phyloP scores from a whole-genome alignment of 116 monocot species.

The Papilionanthe hybrid region DNA sequence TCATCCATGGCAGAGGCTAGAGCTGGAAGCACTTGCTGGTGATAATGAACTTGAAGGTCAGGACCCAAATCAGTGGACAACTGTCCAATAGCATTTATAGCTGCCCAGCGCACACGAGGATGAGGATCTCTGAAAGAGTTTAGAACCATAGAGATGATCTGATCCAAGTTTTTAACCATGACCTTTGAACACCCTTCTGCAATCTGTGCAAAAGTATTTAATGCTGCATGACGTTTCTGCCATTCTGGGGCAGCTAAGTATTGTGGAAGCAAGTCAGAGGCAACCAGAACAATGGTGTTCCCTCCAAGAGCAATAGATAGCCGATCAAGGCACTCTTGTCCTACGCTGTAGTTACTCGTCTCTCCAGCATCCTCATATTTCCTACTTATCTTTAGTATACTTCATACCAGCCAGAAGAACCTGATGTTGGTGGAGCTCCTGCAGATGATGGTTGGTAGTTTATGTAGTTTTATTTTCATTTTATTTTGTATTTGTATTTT shows the following conservation, averaged over 20 bases:
- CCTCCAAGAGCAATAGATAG: slow-evolving; percentile 87
- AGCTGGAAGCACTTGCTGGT: slow-evolving; percentile 69
- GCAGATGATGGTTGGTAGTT: too few relatives aligned
- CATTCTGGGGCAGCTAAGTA: slow-evolving; percentile 77
- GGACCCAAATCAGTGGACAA: slow-evolving; percentile 89
- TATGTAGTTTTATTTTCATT: too few relatives aligned
- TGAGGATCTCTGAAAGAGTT: slow-evolving; percentile 75
- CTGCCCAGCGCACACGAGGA: slow-evolving; percentile 89
- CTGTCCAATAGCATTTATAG: slow-evolving; percentile 91
- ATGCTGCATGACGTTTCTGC: slow-evolving; percentile 90
- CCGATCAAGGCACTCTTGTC: slow-evolving; percentile 81
- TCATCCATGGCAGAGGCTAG: slow-evolving; percentile 83
- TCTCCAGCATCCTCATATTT: slow-evolving; percentile 98
- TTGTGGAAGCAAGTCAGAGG: slow-evolving; percentile 61
- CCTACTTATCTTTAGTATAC: too few relatives aligned
- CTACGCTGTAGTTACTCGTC: slow-evolving; percentile 75
- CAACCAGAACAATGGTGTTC: slow-evolving; percentile 80
- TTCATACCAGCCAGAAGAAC: too few relatives aligned
- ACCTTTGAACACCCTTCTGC: slow-evolving; percentile 98
- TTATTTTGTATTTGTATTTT: too few relatives aligned
- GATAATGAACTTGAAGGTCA: slow-evolving; percentile 68
- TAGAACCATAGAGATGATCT: slow-evolving; percentile 72
- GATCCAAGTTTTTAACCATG: slow-evolving; percentile 84
- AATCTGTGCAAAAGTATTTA: slow-evolving; percentile 94
- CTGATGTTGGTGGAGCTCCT: too few relatives aligned